phyloP scores from a whole-genome alignment of 1,139 yeast genomes.

The Saccharomyces hybrid region DNA sequence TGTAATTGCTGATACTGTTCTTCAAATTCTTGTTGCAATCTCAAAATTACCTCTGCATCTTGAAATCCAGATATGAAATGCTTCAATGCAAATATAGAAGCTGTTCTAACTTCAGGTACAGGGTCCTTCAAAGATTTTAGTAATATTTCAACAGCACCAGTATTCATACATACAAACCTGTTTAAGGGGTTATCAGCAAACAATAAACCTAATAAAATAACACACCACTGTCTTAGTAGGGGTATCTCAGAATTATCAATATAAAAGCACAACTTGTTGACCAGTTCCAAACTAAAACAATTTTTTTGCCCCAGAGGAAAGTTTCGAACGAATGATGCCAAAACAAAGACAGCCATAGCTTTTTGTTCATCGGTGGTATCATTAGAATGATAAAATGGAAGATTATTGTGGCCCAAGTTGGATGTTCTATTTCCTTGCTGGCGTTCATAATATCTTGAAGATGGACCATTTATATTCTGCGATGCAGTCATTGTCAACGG shows the following conservation, averaged over 20 bases:
- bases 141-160: slow-evolving; percentile 53
- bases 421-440: slow-evolving; percentile 10
- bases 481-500: slow-evolving; percentile 31
- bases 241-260: slow-evolving; percentile 75
- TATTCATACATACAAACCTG: slow-evolving; percentile 61
- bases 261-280: slow-evolving; percentile 59
- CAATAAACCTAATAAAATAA: slow-evolving; percentile 66
- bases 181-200: slow-evolving; percentile 73
- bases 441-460: slow-evolving; percentile 16
- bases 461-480: slow-evolving; percentile 14
- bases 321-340: slow-evolving; percentile 74
- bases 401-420: slow-evolving; percentile 5
- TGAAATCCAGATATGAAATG: slow-evolving; percentile 52
- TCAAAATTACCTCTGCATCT: slow-evolving; percentile 30
- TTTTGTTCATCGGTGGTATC: slow-evolving; percentile 66
- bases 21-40: slow-evolving; percentile 29
- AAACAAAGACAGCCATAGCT: slow-evolving; percentile 91
- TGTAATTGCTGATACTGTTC: slow-evolving; percentile 29
- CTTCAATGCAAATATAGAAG: slow-evolving; percentile 68
- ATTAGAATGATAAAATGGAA: slow-evolving; percentile 28
- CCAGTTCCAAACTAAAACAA: slow-evolving; percentile 66
- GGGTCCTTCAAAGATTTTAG: slow-evolving; percentile 67
- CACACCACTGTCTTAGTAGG: slow-evolving; percentile 84
- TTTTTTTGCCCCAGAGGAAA: slow-evolving; percentile 73
- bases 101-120: slow-evolving; percentile 89